Conservation (phyloP, 179 eudicot species). For the Beta corolliflora region DNA sequence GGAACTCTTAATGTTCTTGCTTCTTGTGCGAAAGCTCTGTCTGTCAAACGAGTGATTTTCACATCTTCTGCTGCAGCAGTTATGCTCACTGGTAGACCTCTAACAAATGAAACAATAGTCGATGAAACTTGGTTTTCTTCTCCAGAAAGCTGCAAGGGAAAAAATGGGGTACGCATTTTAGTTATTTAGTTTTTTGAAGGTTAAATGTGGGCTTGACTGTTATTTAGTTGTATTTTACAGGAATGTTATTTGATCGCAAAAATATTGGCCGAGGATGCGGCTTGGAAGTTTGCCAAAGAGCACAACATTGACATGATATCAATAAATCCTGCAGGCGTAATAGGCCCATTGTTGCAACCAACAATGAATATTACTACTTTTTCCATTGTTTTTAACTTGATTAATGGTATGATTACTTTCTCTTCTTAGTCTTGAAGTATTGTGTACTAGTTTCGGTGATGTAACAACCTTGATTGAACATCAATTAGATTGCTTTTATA, state of each 20-base stretch:
- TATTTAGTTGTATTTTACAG: constrained; percentile 8
- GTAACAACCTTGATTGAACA: background rate
- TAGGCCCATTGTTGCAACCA: constrained; percentile 61
- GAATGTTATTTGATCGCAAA: constrained; percentile 60
- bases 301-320: constrained; percentile 58
- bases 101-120: constrained; percentile 13
- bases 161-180: constrained; percentile 10
- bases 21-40: constrained; percentile 31
- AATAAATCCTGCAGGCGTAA: constrained; percentile 55
- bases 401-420: constrained; percentile 33
- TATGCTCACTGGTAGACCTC: background rate
- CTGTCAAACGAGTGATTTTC: constrained; percentile 35
- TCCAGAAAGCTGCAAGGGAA: constrained; percentile 20
- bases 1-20: constrained; percentile 46
- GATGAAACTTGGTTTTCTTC: constrained; percentile 43
- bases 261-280: constrained; percentile 63
- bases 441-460: background rate
- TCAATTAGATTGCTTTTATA: background rate
- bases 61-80: constrained; percentile 38
- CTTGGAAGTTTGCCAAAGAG: constrained; percentile 59
- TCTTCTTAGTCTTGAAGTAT: background rate
- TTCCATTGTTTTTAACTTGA: constrained; percentile 32
- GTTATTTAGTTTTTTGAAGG: background rate
- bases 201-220: too few relatives aligned
- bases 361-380: constrained; percentile 55